A percentile compares a stretch with the other conserved stretches of the same genome.
Conservation (phyloP, 2,329 filamentous ascomycete species). For the Calonectria pteridis region DNA sequence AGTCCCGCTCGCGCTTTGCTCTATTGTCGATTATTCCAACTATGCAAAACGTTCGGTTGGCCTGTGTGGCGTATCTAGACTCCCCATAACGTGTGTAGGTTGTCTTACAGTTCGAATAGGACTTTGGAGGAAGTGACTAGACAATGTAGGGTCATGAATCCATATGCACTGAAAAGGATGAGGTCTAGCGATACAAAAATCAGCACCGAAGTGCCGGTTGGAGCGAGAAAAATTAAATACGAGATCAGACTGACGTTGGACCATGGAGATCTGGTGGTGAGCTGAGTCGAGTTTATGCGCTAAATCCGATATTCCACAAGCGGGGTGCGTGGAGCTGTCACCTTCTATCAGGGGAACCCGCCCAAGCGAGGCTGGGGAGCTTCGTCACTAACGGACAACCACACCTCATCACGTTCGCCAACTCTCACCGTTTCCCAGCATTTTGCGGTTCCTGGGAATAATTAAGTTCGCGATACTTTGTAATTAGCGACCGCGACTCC, state of each 20-base stretch:
- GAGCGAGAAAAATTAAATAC: neutral
- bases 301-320: constrained; percentile 44
- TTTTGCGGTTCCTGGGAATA: constrained; percentile 32
- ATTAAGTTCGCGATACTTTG: constrained; percentile 23
- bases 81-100: neutral
- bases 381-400: constrained; percentile 45
- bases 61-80: neutral
- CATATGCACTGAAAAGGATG: too few species aligned
- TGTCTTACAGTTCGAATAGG: neutral
- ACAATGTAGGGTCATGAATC: neutral
- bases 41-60: neutral
- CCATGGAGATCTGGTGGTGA: constrained; percentile 1
- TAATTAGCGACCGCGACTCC: neutral
- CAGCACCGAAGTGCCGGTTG: too few species aligned
- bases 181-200: neutral
- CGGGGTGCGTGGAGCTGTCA: constrained; percentile 36
- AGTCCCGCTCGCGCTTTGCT: neutral
- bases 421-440: constrained; percentile 19
- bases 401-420: constrained; percentile 22
- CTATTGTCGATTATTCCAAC: too few species aligned
- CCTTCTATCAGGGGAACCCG: constrained; percentile 42
- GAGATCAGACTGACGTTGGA: neutral
- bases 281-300: constrained; percentile 36
- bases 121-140: neutral
- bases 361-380: constrained; percentile 46